Base-by-base conservation (phyloP, 192 early-diverging fungal genomes). In the Entomortierella chlamydospora region DNA sequence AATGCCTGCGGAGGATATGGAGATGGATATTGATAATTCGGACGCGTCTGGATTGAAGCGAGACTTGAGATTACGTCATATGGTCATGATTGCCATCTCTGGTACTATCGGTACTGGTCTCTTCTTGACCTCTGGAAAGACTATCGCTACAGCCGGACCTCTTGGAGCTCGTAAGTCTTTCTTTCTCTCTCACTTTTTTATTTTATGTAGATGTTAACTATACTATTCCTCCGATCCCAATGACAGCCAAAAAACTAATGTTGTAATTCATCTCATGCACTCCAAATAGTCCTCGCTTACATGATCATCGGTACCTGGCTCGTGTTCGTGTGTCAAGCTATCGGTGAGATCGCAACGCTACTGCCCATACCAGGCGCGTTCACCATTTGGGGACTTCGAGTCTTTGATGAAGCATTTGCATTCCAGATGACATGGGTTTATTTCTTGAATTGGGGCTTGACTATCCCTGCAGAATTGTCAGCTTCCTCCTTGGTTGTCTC, bases 51-150 rank as follows among this genome's bases (percentile, higher is more conserved):
- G 70, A 25, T 41, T 64, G 70, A 72, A 64, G 54, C 60, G 70
- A 45, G 70, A 72, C 25, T 22, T 90, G 61, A 86, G 81, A 37
- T 69, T 84, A 23, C 84, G 88, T 4, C 88, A 90, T 51, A 87
- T 90, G 86, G 81, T 84, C 59, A 90, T 90, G 88, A 90, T 72
- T 30, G 70, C 70, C 17, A 72, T 72, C 61, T 72, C 70, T 18
- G 70, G 70, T 11, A 72, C 70, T 2, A 72, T 72, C 31, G 70
- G 70, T 25, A 72, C 70, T 1, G 70, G 70, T 22, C 55, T 72
- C 20, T 72, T 72, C 43, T 41, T 72, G 61, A 72, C 70, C 39
- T 72, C 70, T 20, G 70, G 70, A 55, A 72, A 72, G 70, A 72
- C 70, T 12, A 61, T 72, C 23, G 70, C 70, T 17, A 72, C 70